These are phyloP conservation scores for Penicillium decumbens DNA, from an alignment of 2,329 filamentous ascomycete species.

Conservation along the genomic window DNA sequence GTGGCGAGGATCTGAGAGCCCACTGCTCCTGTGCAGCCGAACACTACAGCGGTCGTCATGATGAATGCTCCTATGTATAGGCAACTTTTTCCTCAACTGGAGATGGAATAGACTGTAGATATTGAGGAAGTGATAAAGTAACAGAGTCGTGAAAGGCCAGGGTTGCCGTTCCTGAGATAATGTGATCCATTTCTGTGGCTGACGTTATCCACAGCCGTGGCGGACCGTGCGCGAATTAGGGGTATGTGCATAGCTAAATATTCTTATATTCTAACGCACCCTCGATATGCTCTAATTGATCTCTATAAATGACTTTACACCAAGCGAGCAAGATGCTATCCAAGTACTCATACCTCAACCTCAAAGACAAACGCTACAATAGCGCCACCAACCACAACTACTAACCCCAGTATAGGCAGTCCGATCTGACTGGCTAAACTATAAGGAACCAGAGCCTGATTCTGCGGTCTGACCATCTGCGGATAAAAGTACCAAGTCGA, in stretches of 20 bases:
- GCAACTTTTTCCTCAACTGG: no score
- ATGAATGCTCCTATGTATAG: not conserved
- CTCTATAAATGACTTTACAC: not conserved
- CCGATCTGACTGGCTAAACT: conserved; percentile 6
- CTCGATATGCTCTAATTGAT: not conserved
- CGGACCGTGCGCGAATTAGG: not conserved
- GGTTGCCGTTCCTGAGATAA: not conserved
- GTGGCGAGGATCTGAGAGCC: conserved; percentile 31
- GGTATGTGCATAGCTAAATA: not conserved
- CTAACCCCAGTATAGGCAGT: not conserved
- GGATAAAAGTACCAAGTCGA: conserved; percentile 19
- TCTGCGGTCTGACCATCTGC: conserved; percentile 1
- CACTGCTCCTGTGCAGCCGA: conserved; percentile 32
- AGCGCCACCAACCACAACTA: not conserved
- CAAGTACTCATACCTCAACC: not conserved
- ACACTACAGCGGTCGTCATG: conserved; percentile 33
- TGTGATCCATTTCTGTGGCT: not conserved
- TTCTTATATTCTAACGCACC: not conserved
- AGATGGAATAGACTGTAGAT: no score
- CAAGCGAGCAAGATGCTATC: not conserved
- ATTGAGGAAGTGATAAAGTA: not conserved
- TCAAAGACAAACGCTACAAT: not conserved
- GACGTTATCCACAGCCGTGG: not conserved
- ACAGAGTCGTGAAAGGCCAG: not conserved
- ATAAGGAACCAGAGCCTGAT: conserved; percentile 10